Evolutionary conservation across 192 early-diverging fungal species (phyloP), one percentile per base, ranked within the genome.

Genomic region (Linnemannia zychae): DNA sequence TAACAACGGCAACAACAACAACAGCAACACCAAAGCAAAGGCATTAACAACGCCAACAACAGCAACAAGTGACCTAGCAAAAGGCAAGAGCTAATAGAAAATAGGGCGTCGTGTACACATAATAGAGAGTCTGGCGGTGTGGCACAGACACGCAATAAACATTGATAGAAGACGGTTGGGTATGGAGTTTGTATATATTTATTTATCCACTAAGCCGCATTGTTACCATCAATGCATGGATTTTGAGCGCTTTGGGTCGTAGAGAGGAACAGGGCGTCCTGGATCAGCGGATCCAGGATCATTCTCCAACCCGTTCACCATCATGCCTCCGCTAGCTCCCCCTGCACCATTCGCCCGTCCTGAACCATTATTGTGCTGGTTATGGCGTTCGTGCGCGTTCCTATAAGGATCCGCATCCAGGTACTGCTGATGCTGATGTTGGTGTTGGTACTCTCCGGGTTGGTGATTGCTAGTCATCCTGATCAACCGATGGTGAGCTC

Each of bases 231-330:
- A 84, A 20, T 84, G 67, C 76, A 84, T 70, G 12, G 82, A 84
- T 53, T 84, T 84, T 44, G 82, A 84, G 28, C 82, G 71, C 24
- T 84, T 84, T 67, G 77, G 68, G 17, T 84, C 82, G 33, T 78
- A 36, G 28, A 78, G 28, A 50, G 82, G 82, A n/a, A 78, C 33
- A 49, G 77, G 82, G 3, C 67, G 38, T 33, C 37, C 65, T 3
- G 57, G 52, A 18, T 73, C 75, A n/a, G 44, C 33, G 13, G 71
- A 73, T 3, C 28, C 49, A 44, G 65, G 70, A 17, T 47, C 81
- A 7, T 82, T 67, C 7, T 77, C 40, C 6, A 44, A 38, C 12
- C 31, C 31, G 40, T 52, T 63, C 28, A 47, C 1, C 13, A 36
- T 40, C 40, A 34, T 46, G 3, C 40, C 72, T n/a, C 9, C 33